Evolutionary conservation across 345 rosid genomes (phyloP), one percentile per base, ranked within the genome.

Genomic region (Balakata baccata): DNA sequence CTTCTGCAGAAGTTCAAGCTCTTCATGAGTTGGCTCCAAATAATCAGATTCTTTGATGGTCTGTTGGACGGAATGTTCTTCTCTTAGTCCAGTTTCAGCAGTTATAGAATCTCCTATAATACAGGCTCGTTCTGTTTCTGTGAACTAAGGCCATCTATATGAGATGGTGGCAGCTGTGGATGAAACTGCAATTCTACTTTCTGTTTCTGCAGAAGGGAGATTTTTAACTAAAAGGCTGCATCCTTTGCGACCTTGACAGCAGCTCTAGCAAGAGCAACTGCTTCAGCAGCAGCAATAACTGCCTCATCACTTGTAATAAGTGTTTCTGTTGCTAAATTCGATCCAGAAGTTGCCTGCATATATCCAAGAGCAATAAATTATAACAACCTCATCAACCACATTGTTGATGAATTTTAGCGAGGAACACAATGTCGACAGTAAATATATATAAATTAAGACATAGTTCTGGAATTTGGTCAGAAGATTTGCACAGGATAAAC

Each of bases 161-260:
- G 81, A 46, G 25, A 77, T 72, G 76, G 79, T 73, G 73, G 78
- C 83, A 18, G 75, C 51, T 12, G 68, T 64, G 14, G 83, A 70
- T 62, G 89, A 59, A 56, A 29, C 13, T 62, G 72, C 34, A 37
- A 66, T 39, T 78, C 76, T 70, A 68, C 22, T 61, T 74, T 81
- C 81, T 39, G 64, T 67, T 60, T 76, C 79, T 49, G 69, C 37
- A 45, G 88, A 81, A 70, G 73, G 73, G 71, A 68, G 34, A 60
- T 75, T 84, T 69, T 83, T 80, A 66, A 72, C 80, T 83, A 89
- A 72, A 62, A 83, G 73, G 85, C 89, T 10, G 91, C 98, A 80
- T 92, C 98, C 83, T 88, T 91, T 0, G 98, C 97, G 81, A 90
- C 82, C 83, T 87, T 87, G 78, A 87, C 85, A 67, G 99, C 98